These are phyloP conservation scores for Aspergillus tanneri DNA, from an alignment of 2,329 filamentous ascomycete genomes.

Conservation along the genomic window DNA sequence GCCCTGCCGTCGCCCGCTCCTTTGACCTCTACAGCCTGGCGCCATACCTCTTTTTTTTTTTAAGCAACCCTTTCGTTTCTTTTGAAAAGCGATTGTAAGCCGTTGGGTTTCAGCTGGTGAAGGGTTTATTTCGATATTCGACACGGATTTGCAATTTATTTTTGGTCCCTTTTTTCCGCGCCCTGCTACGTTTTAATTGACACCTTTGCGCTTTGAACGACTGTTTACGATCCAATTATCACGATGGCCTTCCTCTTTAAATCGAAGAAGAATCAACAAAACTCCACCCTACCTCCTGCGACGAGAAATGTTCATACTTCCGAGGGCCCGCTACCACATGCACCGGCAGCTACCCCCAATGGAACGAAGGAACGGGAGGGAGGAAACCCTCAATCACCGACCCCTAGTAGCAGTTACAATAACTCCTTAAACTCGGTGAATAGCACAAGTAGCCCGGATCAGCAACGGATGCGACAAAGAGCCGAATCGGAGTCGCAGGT, in stretches of 20 bases:
- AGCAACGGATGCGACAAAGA: constrained; percentile 58
- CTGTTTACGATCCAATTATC: constrained; percentile 33
- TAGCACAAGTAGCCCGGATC: constrained; percentile 63
- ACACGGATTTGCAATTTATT: constrained; percentile 7
- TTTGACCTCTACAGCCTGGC: constrained; percentile 15
- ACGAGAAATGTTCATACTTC: constrained; percentile 58
- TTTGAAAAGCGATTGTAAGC: not conserved
- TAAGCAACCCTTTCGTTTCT: constrained; percentile 5
- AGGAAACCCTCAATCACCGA: constrained; percentile 56
- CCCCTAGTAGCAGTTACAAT: constrained; percentile 71
- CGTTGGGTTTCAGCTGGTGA: not conserved
- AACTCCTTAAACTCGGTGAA: constrained; percentile 67
- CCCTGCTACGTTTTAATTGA: constrained; percentile 9
- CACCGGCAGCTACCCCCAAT: constrained; percentile 50
- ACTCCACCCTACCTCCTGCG: constrained; percentile 51
- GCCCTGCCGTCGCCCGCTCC: constrained; percentile 8
- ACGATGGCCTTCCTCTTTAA: constrained; percentile 81
- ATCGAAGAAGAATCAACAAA: constrained; percentile 71
- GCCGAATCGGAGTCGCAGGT: constrained; percentile 57
- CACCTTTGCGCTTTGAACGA: constrained; percentile 29
- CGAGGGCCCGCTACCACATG: constrained; percentile 48
- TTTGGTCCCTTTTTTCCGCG: constrained; percentile 13
- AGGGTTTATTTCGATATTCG: constrained; percentile 1
- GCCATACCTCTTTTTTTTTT: constrained; percentile 15
- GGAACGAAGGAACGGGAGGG: constrained; percentile 42